Evolutionary conservation across 306 rosid genomes (phyloP), one percentile per base, ranked within the genome.

Genomic region (Cyclanthera cordifolia): DNA sequence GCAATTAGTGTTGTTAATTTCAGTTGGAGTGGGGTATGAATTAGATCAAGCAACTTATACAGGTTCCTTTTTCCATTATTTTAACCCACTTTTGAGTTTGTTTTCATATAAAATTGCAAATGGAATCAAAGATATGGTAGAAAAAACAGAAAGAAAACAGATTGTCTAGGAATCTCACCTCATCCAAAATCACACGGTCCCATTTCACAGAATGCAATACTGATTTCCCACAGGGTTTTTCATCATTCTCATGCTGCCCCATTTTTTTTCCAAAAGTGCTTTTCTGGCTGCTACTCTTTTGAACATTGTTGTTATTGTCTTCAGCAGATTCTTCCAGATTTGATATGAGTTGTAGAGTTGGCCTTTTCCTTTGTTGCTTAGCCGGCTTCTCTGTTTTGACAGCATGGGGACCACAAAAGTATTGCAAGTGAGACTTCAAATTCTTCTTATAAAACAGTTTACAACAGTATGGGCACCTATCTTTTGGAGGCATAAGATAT

Each of bases 181-280:
- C 96, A 73, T 89, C 98, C 81, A 89, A 78, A 77, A 89, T 89
- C 74, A 92, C 77, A 48, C 98, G 86, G 46, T 81, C 82, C 98
- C 98, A 92, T 78, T 80, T 87, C 41, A 87, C 84, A 72, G 83
- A 73, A 82, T 89, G 96, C 67, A 89, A 72, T 66, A 75, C 59
- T 17, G 98, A 85, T 67, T 76, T 84, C 16, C 61, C 82, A 43
- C 70, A 76, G 53, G 24, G 20, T 49, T 61, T 64, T 72, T 56
- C 72, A 17, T 81, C 79, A 68, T 78, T 63, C 30, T 61, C 55
- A 45, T 69, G 21, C 54, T 61, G 55, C 64, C 49, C 68, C 45
- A 67, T 16, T 24, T n/a, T 57, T 77, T 69, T 28, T 43, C 30
- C 69, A 61, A 61, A 43, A 61, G 51, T 20, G 8, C 7, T 19